Conservation (phyloP, 768 basidiomycete species). For the Rhizopogon roseolus region DNA sequence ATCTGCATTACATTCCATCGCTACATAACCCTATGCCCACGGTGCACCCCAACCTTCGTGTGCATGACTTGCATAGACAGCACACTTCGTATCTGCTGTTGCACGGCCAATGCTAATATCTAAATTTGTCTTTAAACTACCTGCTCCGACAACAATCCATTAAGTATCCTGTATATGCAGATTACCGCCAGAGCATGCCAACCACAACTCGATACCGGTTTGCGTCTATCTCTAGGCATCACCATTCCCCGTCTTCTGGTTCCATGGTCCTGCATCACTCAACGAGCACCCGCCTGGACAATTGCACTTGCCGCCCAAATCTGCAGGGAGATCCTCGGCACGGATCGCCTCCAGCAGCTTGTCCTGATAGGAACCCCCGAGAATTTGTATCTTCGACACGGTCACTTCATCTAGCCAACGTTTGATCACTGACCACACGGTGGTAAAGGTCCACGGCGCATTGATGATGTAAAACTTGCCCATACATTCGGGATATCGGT, state of each 20-base stretch:
- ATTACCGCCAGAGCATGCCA: slow-evolving; percentile 15
- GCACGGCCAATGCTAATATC: background rate
- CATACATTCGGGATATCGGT: slow-evolving; percentile 92
- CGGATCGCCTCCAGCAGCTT: slow-evolving; percentile 80
- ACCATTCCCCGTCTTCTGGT: slow-evolving; percentile 23
- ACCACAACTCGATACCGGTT: background rate
- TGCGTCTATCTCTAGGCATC: slow-evolving; percentile 13
- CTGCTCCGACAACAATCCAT: slow-evolving; percentile 19
- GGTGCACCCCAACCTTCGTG: background rate
- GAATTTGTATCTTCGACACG: slow-evolving; percentile 89
- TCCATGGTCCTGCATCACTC: slow-evolving; percentile 94
- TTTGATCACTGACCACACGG: slow-evolving; percentile 87
- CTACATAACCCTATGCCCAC: background rate
- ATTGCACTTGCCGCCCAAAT: slow-evolving; percentile 78
- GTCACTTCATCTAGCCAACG: slow-evolving; percentile 95
- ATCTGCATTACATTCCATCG: background rate
- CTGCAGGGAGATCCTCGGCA: slow-evolving; percentile 75
- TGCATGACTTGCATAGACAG: background rate
- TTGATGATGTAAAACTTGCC: slow-evolving; percentile 99
- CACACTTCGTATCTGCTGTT: background rate
- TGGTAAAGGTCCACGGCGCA: slow-evolving; percentile 87
- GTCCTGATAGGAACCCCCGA: slow-evolving; percentile 68
- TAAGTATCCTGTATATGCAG: slow-evolving; percentile 26
- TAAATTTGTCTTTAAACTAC: background rate
- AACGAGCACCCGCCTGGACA: slow-evolving; percentile 81